These are phyloP conservation scores for Physcomitrellopsis africana DNA, from an alignment of 225 moss, liverwort and hornwort species.

Conservation along the genomic window DNA sequence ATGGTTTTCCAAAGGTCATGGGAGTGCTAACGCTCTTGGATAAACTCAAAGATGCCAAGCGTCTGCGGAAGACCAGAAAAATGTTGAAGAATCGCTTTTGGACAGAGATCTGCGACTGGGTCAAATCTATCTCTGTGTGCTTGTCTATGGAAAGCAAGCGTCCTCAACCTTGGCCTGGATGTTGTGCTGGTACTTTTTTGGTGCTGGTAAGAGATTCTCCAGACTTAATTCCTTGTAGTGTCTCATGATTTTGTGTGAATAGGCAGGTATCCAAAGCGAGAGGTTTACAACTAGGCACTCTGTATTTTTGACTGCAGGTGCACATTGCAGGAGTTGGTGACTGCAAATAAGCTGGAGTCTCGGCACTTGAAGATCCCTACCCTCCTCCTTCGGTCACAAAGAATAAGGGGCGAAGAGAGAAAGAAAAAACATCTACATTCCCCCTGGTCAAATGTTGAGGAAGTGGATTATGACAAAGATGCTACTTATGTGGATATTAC, in stretches of 20 bases:
- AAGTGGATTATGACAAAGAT: conserved; percentile 95
- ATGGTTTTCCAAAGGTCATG: conserved; percentile 99
- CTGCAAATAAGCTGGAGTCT: conserved; percentile 78
- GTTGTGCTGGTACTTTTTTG: conserved; percentile 2
- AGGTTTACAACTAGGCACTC: conserved; percentile 77
- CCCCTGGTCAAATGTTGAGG: conserved; percentile 97
- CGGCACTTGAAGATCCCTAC: conserved; percentile 90
- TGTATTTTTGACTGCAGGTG: conserved; percentile 63
- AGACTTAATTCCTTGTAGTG: conserved; percentile 7
- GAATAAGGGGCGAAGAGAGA: conserved; percentile 91
- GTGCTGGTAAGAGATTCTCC: background rate
- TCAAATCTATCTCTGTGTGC: conserved; percentile 90
- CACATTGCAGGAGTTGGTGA: conserved; percentile 97
- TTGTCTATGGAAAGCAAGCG: conserved; percentile 92
- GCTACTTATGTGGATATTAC: conserved; percentile 94
- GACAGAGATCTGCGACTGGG: conserved; percentile 98
- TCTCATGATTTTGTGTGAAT: conserved; percentile 20
- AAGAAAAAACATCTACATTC: conserved; percentile 91
- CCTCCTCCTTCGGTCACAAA: conserved; percentile 93
- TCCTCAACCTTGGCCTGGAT: conserved; percentile 16
- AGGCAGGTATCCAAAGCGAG: conserved; percentile 90
- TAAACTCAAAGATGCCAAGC: conserved; percentile 90
- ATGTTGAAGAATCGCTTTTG: conserved; percentile 92
- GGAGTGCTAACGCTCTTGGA: conserved; percentile 93
- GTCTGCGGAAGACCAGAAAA: conserved; percentile 93